Percentiles rank a stretch among this genome's conserved stretches.
phyloP scores from a whole-genome alignment of 768 basidiomycete species.

The Omphalotus guepiniiformis region DNA sequence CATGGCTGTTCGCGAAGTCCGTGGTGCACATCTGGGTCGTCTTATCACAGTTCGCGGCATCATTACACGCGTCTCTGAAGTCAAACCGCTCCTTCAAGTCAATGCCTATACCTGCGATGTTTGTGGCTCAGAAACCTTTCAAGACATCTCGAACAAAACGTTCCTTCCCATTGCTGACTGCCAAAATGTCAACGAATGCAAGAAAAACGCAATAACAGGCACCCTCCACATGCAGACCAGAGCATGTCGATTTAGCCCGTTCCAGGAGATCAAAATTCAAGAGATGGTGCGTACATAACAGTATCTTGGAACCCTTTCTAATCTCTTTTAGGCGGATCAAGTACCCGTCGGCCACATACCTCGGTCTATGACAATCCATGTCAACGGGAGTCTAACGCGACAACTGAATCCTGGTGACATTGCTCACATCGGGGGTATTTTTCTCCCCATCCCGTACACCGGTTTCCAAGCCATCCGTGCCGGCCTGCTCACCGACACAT shows the following conservation, averaged over 20 bases:
- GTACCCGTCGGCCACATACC: slow-evolving; percentile 99
- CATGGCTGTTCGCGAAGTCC: slow-evolving; percentile 90
- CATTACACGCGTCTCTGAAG: slow-evolving; percentile 97
- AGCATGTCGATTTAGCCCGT: slow-evolving; percentile 94
- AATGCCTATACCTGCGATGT: slow-evolving; percentile 98
- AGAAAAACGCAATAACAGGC: slow-evolving; percentile 81
- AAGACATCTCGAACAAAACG: slow-evolving; percentile 89
- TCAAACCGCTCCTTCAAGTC: slow-evolving; percentile 94
- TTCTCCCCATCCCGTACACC: slow-evolving; percentile 96
- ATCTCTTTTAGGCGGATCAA: slow-evolving; percentile 76
- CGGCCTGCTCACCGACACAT: slow-evolving; percentile 95
- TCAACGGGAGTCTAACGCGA: slow-evolving; percentile 86
- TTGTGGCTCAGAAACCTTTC: slow-evolving; percentile 98
- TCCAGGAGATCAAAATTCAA: slow-evolving; percentile 98
- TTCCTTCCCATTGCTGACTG: slow-evolving; percentile 90
- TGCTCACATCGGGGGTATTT: slow-evolving; percentile 92
- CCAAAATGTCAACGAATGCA: slow-evolving; percentile 80
- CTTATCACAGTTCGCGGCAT: slow-evolving; percentile 97
- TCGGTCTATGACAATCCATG: slow-evolving; percentile 95
- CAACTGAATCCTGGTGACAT: slow-evolving; percentile 94
- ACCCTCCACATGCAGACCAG: slow-evolving; percentile 98
- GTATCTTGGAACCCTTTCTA: slow-evolving; percentile 1
- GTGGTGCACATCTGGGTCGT: slow-evolving; percentile 80
- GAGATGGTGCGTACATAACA: slow-evolving; percentile 70
- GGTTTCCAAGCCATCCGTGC: slow-evolving; percentile 97